Conservation (phyloP, 2,329 filamentous ascomycete genomes). For the Chrysoporthe puriensis region DNA sequence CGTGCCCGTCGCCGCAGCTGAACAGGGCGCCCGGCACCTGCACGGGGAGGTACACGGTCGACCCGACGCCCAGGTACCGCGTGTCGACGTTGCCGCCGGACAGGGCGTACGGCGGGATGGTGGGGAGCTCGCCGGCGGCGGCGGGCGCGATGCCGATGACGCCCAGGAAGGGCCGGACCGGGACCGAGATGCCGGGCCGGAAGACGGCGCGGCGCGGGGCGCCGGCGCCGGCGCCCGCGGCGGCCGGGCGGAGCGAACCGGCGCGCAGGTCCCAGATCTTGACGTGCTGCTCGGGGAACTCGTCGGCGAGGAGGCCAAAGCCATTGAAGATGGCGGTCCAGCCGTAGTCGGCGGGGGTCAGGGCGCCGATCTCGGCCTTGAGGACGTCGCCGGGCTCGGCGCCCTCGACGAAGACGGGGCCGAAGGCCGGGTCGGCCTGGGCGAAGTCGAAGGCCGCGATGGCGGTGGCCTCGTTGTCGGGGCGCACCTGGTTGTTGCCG, state of each 20-base stretch:
- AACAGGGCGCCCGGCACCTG: conserved; percentile 54
- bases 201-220: conserved; percentile 43
- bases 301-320: conserved; percentile 54
- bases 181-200: conserved; percentile 51
- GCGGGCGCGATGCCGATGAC: conserved; percentile 55
- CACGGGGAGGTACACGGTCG: conserved; percentile 53
- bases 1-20: conserved; percentile 58
- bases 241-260: conserved; percentile 21
- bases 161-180: conserved; percentile 55
- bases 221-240: conserved; percentile 32
- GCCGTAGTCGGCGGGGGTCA: conserved; percentile 50
- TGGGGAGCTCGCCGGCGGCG: conserved; percentile 48
- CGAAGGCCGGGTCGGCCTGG: conserved; percentile 52
- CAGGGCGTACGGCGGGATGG: conserved; percentile 51
- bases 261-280: conserved; percentile 52
- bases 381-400: conserved; percentile 56
- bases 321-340: conserved; percentile 57
- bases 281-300: conserved; percentile 47
- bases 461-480: conserved; percentile 44
- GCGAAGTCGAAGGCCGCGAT: conserved; percentile 46
- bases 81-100: conserved; percentile 61
- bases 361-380: conserved; percentile 52
- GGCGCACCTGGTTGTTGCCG: conserved; percentile 53
- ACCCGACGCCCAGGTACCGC: conserved; percentile 50
- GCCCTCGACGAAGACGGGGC: conserved; percentile 52